Base-by-base conservation (phyloP, 2,329 filamentous ascomycete genomes). In the Fonsecaea erecta region DNA sequence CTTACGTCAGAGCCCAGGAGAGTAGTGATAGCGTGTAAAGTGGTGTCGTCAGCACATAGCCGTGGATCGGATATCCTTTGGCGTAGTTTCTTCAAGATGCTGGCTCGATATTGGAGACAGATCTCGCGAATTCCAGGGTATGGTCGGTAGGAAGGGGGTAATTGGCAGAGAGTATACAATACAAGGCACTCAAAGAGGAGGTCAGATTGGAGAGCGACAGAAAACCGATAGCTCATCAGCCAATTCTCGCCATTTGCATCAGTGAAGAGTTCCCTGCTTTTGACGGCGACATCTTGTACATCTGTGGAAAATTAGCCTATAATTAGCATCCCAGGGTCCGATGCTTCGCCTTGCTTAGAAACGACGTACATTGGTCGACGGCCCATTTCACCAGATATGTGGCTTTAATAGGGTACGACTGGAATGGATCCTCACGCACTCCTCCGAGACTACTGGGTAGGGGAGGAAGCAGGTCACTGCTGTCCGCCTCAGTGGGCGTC, bases 241-340 rank as follows among this genome's bases (percentile, higher is more conserved):
- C 37, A 40, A 18, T 40, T 40, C 16, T 40, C 37, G 14, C 37
- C 37, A 40, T 40, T 40, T 40, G 37, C 14, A 4, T 40, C 37
- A n/a, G 37, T 40, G 37, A 40, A 40, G 37, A 40, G 37, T n/a
- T 40, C 37, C 14, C 37, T 40, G 37, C 37, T 40, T n/a, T 40
- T 40, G 37, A 40, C 16, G 16, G 37, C 37, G 18, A 40, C 37
- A 18, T 40, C 37, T 40, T 40, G 37, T 40, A 40, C 37, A 40
- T 40, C 37, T 40, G n/a, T 40, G 37, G n/a, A 40, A 40, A n/a
- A 40, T 40, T n/a, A 40, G 37, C n/a, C 37, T n/a, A n/a, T n/a
- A 2, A 1, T 16, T n/a, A n/a, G 16, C n/a, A 40, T 2, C 3
- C 32, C 32, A 34, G 12, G 32, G 2, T 2, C 2, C 12, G 12